A percentile compares a stretch with the other conserved stretches of the same genome.
Evolutionary conservation across 441 rosid genomes (phyloP).

Genomic region (Gossypium trilobum): DNA sequence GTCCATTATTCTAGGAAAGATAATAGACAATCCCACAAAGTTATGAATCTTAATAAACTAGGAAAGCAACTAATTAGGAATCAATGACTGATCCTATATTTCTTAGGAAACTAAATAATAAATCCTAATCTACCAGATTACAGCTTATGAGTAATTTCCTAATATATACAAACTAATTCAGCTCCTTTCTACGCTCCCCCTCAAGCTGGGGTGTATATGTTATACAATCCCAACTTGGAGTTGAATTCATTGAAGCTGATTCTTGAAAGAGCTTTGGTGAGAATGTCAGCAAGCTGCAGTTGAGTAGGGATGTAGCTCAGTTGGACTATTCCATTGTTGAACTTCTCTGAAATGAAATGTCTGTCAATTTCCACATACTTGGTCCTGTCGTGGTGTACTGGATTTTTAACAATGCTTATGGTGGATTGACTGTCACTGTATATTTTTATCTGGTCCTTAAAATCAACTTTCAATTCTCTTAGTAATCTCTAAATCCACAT

Average conservation of each 20-base stretch:
- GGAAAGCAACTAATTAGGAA: no score
- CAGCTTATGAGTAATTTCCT: no score
- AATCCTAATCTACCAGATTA: no score
- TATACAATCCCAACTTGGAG: not conserved
- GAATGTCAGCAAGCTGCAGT: not conserved
- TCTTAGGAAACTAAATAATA: no score
- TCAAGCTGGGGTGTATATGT: not conserved
- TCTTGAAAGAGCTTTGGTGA: not conserved
- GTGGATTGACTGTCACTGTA: not conserved
- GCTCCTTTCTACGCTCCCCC: not conserved
- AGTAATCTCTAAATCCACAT: not conserved
- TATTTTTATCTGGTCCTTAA: not conserved
- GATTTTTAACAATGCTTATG: not conserved
- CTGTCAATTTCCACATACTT: not conserved
- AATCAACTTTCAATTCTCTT: not conserved
- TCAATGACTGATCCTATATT: no score
- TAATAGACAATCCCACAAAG: no score
- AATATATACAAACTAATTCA: not conserved
- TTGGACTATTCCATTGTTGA: not conserved
- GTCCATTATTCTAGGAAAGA: no score
- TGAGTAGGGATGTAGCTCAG: no score
- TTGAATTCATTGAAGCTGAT: not conserved
- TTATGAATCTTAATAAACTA: no score
- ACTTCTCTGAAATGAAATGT: no score
- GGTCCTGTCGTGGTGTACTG: not conserved